Evolutionary conservation across 148 eudicot genomes (phyloP).

Genomic region (Spergularia marina): DNA sequence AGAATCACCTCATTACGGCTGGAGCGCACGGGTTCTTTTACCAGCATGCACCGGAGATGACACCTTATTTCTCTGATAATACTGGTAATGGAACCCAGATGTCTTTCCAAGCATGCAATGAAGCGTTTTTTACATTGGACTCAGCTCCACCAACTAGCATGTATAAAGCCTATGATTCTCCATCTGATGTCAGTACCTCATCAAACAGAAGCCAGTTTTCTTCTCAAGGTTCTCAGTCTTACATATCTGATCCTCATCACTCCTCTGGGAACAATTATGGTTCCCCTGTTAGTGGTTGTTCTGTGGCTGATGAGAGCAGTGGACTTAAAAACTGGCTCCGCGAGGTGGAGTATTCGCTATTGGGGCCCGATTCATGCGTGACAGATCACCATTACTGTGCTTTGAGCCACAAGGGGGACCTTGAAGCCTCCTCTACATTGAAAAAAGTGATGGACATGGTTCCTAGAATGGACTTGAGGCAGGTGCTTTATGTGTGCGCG

Average conservation of each 20-base stretch:
- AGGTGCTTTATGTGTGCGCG: slow-evolving; percentile 62
- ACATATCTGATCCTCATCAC: slow-evolving; percentile 52
- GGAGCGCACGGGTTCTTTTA: slow-evolving; percentile 38
- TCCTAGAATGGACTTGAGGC: slow-evolving; percentile 51
- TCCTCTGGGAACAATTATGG: slow-evolving; percentile 62
- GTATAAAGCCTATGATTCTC: slow-evolving; percentile 45
- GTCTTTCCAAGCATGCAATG: slow-evolving; percentile 42
- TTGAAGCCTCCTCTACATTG: slow-evolving; percentile 26
- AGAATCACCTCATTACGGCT: slow-evolving; percentile 36
- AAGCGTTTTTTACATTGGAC: slow-evolving; percentile 64
- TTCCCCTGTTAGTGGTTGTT: slow-evolving; percentile 68
- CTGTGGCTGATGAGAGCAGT: slow-evolving; percentile 50
- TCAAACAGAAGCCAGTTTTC: slow-evolving; percentile 63
- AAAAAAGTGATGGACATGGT: slow-evolving; percentile 40
- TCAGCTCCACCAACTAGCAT: slow-evolving; percentile 47
- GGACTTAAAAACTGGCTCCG: slow-evolving; percentile 39
- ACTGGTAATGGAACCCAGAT: slow-evolving; percentile 40
- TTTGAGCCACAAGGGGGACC: slow-evolving; percentile 29
- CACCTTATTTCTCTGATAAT: slow-evolving; percentile 37
- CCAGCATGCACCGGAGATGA: slow-evolving; percentile 39
- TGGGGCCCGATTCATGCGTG: slow-evolving; percentile 54
- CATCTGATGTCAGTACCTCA: slow-evolving; percentile 57
- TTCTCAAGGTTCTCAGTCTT: slow-evolving; percentile 68
- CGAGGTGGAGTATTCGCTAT: slow-evolving; percentile 48
- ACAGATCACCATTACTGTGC: slow-evolving; percentile 44